phyloP scores from a whole-genome alignment of 2,329 filamentous ascomycete genomes.

The Emmonsiellopsis sp. region DNA sequence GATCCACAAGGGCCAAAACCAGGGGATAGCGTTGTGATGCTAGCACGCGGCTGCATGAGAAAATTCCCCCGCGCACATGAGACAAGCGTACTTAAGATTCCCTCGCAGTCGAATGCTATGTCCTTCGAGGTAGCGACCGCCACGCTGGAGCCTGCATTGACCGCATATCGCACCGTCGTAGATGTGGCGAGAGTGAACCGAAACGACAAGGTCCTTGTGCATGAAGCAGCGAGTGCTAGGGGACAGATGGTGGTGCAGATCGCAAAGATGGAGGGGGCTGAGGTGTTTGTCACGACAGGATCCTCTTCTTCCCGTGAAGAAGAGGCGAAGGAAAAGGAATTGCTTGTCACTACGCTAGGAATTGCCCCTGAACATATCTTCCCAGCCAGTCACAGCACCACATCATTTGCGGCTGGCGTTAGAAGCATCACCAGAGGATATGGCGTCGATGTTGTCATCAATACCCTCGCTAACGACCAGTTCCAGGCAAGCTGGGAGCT shows the following conservation, averaged over 20 bases:
- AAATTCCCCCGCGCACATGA: constrained; percentile 7
- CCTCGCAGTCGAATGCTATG: background rate
- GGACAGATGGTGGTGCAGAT: constrained; percentile 13
- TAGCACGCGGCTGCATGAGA: constrained; percentile 2
- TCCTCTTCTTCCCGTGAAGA: background rate
- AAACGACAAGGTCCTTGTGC: constrained; percentile 14
- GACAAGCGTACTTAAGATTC: constrained; percentile 2
- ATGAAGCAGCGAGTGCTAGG: constrained; percentile 10
- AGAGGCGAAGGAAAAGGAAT: constrained; percentile 5
- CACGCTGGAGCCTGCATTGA: constrained; percentile 4
- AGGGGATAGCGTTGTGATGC: constrained; percentile 11
- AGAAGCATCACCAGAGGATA: constrained; percentile 1
- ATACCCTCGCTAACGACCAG: constrained; percentile 1
- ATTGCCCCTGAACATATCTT: constrained; percentile 8
- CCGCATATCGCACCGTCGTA: constrained; percentile 11
- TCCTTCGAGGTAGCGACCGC: constrained; percentile 7
- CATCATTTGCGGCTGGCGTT: background rate
- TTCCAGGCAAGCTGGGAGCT: constrained; percentile 2
- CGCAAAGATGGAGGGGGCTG: constrained; percentile 11
- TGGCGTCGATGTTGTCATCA: constrained; percentile 7
- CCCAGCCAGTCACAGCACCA: background rate
- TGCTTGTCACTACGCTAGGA: constrained; percentile 3
- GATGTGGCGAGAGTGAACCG: constrained; percentile 12
- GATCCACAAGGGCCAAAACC: background rate
- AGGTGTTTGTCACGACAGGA: constrained; percentile 10